Percentiles rank a stretch among this genome's conserved stretches.
phyloP scores from a whole-genome alignment of 495 filamentous ascomycete species.

The Lindgomyces ingoldianus region DNA sequence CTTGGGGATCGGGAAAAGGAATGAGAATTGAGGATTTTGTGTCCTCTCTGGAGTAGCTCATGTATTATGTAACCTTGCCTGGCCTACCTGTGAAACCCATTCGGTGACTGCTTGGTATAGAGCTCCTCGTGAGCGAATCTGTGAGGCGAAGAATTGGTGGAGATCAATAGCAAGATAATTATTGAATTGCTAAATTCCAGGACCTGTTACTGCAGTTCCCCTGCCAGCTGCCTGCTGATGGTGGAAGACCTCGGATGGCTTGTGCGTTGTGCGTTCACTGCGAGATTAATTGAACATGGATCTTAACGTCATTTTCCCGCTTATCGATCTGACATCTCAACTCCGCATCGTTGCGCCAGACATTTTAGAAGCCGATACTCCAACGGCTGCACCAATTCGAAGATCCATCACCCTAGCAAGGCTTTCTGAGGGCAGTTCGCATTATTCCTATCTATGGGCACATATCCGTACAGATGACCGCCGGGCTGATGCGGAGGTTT shows the following conservation, averaged over 20 bases:
- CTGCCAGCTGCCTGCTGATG: too few species aligned
- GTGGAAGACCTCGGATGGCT: neutral
- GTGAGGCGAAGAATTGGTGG: neutral
- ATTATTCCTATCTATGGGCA: constrained; percentile 26
- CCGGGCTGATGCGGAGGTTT: constrained; percentile 44
- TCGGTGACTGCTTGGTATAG: constrained; percentile 38
- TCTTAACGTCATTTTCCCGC: constrained; percentile 24
- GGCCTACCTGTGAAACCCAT: constrained; percentile 61
- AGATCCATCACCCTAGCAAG: too few species aligned
- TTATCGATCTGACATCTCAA: constrained; percentile 17
- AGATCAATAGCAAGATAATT: too few species aligned
- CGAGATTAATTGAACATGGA: neutral
- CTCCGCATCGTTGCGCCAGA: neutral
- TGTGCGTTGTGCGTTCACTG: neutral
- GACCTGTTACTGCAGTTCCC: too few species aligned
- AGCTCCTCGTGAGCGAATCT: neutral
- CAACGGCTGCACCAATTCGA: neutral
- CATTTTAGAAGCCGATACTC: neutral
- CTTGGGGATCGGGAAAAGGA: constrained; percentile 49
- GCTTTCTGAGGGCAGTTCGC: too few species aligned
- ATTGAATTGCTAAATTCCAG: too few species aligned
- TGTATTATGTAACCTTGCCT: constrained; percentile 61
- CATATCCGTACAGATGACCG: constrained; percentile 38
- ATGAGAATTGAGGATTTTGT: constrained; percentile 58
- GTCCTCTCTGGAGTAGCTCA: constrained; percentile 54